These are phyloP conservation scores for Rubus parviflorus DNA, from an alignment of 306 rosid genomes.

Conservation along the genomic window DNA sequence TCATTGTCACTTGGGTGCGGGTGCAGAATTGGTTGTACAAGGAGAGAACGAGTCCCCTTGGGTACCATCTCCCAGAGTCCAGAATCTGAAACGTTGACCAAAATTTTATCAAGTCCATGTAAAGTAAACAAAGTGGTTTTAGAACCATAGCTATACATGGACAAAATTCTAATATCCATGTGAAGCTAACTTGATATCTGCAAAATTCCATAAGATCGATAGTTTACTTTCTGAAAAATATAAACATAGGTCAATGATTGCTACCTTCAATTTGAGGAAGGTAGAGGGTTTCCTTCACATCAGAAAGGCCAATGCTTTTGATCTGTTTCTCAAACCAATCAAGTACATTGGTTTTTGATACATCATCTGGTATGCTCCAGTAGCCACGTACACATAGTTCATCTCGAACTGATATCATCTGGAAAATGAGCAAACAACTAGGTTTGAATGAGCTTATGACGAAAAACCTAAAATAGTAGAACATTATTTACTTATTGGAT, in stretches of 20 bases:
- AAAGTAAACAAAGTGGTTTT: conserved; percentile 15
- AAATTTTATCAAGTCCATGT: conserved; percentile 14
- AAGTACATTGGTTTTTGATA: conserved; percentile 46
- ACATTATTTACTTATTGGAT: background rate
- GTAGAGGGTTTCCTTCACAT: conserved; percentile 61
- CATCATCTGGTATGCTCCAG: conserved; percentile 59
- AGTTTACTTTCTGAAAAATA: background rate
- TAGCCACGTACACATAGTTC: conserved; percentile 79
- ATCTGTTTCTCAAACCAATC: conserved; percentile 66
- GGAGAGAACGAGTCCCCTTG: conserved; percentile 63
- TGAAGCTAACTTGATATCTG: background rate
- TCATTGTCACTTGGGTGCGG: conserved; percentile 29
- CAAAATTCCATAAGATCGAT: background rate
- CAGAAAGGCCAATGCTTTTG: conserved; percentile 48
- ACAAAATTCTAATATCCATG: background rate
- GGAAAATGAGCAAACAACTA: conserved; percentile 20
- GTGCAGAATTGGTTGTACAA: conserved; percentile 66
- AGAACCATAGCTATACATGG: background rate
- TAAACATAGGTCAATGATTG: background rate
- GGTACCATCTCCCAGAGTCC: conserved; percentile 73
- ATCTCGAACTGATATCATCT: conserved; percentile 64
- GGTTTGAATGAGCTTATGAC: background rate
- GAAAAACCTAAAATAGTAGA: background rate
- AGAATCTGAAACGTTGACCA: conserved; percentile 53
- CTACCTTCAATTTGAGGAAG: conserved; percentile 78